Conservation (phyloP, 208 protist species). For the Trypanosomatidae sp. region DNA sequence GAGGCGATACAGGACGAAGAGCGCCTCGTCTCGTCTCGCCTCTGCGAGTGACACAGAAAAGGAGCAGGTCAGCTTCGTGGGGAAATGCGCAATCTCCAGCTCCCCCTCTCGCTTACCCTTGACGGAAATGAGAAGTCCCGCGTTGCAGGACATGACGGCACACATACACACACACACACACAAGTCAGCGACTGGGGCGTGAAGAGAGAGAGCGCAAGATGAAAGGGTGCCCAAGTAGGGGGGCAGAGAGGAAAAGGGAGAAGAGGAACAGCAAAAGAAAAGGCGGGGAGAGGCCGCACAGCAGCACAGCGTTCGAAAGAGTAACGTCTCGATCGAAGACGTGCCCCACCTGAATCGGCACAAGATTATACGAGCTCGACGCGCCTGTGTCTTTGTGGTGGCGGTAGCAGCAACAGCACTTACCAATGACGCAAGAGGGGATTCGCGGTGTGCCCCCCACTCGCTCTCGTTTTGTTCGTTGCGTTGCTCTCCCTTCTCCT, state of each 20-base stretch:
- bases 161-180: background rate
- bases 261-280: background rate
- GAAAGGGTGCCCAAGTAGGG: background rate
- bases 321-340: background rate
- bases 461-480: background rate
- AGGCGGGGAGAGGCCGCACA: background rate
- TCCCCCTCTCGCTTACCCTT: constrained; percentile 21
- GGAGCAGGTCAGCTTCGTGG: constrained; percentile 28
- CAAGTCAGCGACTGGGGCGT: background rate
- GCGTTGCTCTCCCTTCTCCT: background rate
- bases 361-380: background rate
- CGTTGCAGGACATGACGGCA: background rate
- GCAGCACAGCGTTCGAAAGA: background rate
- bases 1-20: constrained; percentile 52
- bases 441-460: background rate
- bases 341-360: background rate
- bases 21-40: constrained; percentile 4
- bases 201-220: background rate
- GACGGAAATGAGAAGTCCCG: constrained; percentile 13
- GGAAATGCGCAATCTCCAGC: constrained; percentile 25
- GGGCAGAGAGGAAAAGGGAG: background rate
- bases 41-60: constrained; percentile 29
- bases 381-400: background rate
- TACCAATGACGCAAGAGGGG: background rate
- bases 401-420: background rate